These are phyloP conservation scores for Nemophila menziesii DNA, from an alignment of 257 asterid genomes.

Conservation along the genomic window DNA sequence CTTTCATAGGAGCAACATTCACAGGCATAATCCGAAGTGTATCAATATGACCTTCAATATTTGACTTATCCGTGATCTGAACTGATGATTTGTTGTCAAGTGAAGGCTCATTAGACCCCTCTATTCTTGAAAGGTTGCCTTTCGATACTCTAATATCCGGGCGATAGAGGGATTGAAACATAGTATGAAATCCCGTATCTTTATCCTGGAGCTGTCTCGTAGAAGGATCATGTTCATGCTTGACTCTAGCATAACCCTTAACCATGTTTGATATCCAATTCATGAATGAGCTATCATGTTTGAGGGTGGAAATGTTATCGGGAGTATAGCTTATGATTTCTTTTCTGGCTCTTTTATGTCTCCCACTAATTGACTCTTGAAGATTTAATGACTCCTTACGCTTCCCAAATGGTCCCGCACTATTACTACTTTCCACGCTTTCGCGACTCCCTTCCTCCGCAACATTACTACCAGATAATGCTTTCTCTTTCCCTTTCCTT, in stretches of 20 bases:
- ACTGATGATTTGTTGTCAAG: slow-evolving; percentile 13
- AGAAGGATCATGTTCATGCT: slow-evolving; percentile 18
- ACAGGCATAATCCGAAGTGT: slow-evolving; percentile 18
- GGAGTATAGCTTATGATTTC: no score
- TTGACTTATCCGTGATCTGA: slow-evolving; percentile 13
- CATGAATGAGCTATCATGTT: slow-evolving; percentile 46
- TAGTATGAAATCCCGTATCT: slow-evolving; percentile 30
- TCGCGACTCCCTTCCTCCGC: slow-evolving; percentile 25
- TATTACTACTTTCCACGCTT: slow-evolving; percentile 64
- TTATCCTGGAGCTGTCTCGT: slow-evolving; percentile 15
- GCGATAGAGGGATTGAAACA: slow-evolving; percentile 41
- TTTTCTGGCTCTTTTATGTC: slow-evolving; percentile 42
- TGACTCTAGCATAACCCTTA: slow-evolving; percentile 37
- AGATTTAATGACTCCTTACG: slow-evolving; percentile 22
- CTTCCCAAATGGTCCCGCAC: slow-evolving; percentile 27
- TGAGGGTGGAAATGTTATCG: slow-evolving; percentile 15
- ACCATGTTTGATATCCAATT: slow-evolving; percentile 73
- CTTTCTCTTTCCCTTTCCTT: slow-evolving; percentile 43
- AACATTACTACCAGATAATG: slow-evolving; percentile 24
- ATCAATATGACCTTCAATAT: slow-evolving; percentile 10
- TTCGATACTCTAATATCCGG: slow-evolving; percentile 10
- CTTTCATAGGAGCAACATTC: slow-evolving; percentile 10
- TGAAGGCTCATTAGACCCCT: slow-evolving; percentile 10
- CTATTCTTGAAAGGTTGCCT: slow-evolving; percentile 17
- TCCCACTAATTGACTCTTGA: slow-evolving; percentile 18